A percentile compares a stretch with the other conserved stretches of the same genome.
Conservation (phyloP, 2,329 filamentous ascomycete genomes). For the Orbilia quercus region DNA sequence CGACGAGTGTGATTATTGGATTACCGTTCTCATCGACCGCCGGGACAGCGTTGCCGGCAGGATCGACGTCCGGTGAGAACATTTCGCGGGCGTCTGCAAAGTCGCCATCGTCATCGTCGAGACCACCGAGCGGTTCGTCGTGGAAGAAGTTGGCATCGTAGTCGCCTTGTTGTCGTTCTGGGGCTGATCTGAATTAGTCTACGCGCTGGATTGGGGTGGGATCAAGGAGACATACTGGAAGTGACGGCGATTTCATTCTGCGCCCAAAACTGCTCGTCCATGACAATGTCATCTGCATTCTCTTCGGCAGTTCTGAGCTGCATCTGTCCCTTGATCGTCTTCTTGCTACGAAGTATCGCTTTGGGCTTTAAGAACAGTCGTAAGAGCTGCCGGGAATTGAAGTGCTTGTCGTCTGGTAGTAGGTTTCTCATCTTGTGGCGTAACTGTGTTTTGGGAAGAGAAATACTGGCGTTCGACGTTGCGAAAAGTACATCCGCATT, state of each 20-base stretch:
- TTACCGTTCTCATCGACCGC: conserved; percentile 59
- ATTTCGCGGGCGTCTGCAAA: conserved; percentile 85
- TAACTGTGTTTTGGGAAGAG: conserved; percentile 92
- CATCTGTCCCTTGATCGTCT: conserved; percentile 46
- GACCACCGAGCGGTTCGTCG: conserved; percentile 80
- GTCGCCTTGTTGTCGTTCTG: conserved; percentile 69
- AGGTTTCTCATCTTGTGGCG: conserved; percentile 92
- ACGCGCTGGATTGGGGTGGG: too few relatives aligned
- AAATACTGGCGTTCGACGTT: conserved; percentile 81
- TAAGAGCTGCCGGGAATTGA: conserved; percentile 90
- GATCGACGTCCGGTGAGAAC: conserved; percentile 74
- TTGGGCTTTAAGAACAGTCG: conserved; percentile 95
- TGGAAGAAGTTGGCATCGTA: conserved; percentile 99
- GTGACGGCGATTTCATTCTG: conserved; percentile 69
- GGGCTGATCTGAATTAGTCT: conserved; percentile 22
- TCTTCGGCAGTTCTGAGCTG: conserved; percentile 60
- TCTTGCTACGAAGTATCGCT: conserved; percentile 66
- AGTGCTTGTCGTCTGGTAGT: conserved; percentile 96
- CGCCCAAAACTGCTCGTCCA: conserved; percentile 97
- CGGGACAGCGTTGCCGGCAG: conserved; percentile 63
- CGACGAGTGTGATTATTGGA: conserved; percentile 28
- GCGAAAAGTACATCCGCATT: conserved; percentile 85
- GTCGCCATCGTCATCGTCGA: conserved; percentile 75
- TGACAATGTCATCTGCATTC: conserved; percentile 76
- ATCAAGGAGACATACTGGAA: conserved; percentile 50